Base-by-base conservation (phyloP, 768 basidiomycete genomes). In the Tulasnella sp. region DNA sequence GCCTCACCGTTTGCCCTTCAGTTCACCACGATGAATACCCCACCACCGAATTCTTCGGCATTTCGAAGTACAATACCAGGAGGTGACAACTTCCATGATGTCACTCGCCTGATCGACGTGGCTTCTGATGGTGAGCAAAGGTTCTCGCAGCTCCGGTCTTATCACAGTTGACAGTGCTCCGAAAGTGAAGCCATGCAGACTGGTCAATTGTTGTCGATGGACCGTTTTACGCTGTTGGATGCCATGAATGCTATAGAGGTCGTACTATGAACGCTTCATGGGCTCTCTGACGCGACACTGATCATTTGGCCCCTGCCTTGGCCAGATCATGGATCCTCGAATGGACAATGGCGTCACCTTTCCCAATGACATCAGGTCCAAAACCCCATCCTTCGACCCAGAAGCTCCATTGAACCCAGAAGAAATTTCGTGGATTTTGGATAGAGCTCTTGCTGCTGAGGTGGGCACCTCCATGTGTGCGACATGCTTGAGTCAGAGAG, bases 241-340 rank as follows among this genome's bases (percentile, higher is more conserved):
- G 92, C 95, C n/a, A 97, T 98, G 96, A 93, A 93, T 82, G 94
- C 95, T 19, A 91, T 98, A 77, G 93, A 96, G 89, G 94, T 93
- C 83, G 80, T 87, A 82, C 76, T 34, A 31, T 9, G 34, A 16
- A 48, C 27, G 44, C 36, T 71, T 44, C 24, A 56, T 39, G 7
- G 9, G 40, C 42, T 38, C 39, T 48, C 6, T 58, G 14, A 14
- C 46, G 48, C 73, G 46, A 52, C 44, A 31, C 38, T 39, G 24
- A 73, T 18, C 42, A 68, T 76, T 31, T 78, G 74, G 75, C 75
- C 40, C 27, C 42, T 44, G 74, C 46, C 44, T 76, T 71, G 80
- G 18, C 62, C 85, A 97, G 96, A 94, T 97, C 75, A 93, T 95
- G 31, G 95, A 97, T 84, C 92, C 94, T 34, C 91, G 94, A 16